Conservation (phyloP, 1,139 yeast species). For the Taphrina wiesneri region DNA sequence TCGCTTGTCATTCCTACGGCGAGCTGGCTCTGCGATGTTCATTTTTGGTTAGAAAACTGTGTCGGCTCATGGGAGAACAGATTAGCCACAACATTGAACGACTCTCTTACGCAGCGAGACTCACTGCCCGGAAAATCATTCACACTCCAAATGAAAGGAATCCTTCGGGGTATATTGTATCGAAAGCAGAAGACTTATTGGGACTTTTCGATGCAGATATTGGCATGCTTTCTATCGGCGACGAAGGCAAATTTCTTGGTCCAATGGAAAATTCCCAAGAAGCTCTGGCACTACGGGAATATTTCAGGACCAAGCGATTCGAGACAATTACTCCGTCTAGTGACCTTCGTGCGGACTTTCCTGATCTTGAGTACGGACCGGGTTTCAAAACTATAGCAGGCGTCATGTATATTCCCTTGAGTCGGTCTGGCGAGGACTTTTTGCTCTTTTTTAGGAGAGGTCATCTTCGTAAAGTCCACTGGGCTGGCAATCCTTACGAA, state of each 20-base stretch:
- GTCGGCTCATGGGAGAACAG: slow-evolving; percentile 31
- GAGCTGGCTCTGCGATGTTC: slow-evolving; percentile 14
- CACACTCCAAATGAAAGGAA: slow-evolving; percentile 22
- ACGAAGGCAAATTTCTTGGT: slow-evolving; percentile 31
- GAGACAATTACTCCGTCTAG: slow-evolving; percentile 25
- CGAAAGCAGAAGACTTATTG: slow-evolving; percentile 28
- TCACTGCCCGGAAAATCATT: slow-evolving; percentile 20
- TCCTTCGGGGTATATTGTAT: slow-evolving; percentile 31
- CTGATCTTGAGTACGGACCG: slow-evolving; percentile 24
- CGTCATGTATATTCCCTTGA: slow-evolving; percentile 29
- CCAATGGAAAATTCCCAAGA: slow-evolving; percentile 24
- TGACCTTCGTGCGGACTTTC: slow-evolving; percentile 26
- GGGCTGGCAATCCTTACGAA: slow-evolving; percentile 36
- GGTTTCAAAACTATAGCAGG: slow-evolving; percentile 31
- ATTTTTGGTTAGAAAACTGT: slow-evolving; percentile 25
- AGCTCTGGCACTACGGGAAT: slow-evolving; percentile 27
- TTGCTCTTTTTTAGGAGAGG: slow-evolving; percentile 29
- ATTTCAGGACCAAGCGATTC: slow-evolving; percentile 22
- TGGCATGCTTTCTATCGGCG: slow-evolving; percentile 31
- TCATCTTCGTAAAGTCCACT: slow-evolving; percentile 29
- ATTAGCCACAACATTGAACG: slow-evolving; percentile 31
- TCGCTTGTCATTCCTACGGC: slow-evolving; percentile 32
- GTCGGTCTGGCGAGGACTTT: slow-evolving; percentile 28
- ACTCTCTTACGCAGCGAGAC: slow-evolving; percentile 31
- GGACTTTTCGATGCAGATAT: slow-evolving; percentile 32